phyloP scores from a whole-genome alignment of 2,329 filamentous ascomycete genomes.

The Fusarium sp. region DNA sequence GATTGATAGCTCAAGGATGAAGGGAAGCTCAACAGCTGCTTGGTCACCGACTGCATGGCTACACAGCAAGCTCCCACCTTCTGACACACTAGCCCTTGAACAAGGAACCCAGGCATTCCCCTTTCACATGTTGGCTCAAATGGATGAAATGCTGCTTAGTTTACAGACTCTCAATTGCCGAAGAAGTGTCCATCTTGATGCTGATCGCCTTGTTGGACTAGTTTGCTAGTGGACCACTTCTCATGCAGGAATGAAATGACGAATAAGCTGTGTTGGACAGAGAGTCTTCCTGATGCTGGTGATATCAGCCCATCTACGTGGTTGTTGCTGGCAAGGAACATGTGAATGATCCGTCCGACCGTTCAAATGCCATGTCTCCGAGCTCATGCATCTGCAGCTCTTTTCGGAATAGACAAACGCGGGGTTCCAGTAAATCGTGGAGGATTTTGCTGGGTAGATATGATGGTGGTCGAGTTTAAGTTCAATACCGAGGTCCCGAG shows the following conservation, averaged over 20 bases:
- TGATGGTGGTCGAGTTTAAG: neutral
- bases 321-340: neutral
- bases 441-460: neutral
- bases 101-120: neutral
- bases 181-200: neutral
- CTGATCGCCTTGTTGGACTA: neutral
- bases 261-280: fast-evolving
- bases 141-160: neutral
- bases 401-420: slow-evolving; percentile 5
- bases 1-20: neutral
- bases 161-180: neutral
- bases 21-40: neutral
- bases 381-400: neutral
- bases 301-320: neutral
- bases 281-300: fast-evolving
- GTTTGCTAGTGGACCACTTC: neutral
- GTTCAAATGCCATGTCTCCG: neutral
- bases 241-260: neutral
- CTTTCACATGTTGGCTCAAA: neutral
- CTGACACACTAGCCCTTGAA: no score
- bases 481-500: slow-evolving; percentile 22
- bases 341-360: slow-evolving; percentile 7
- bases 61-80: neutral
- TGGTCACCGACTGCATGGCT: neutral
- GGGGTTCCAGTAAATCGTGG: neutral